A percentile compares a stretch with the other conserved stretches of the same genome.
These are phyloP conservation scores for Sordariomycetes sp. DNA, from an alignment of 2,329 filamentous ascomycete genomes.

Conservation along the genomic window DNA sequence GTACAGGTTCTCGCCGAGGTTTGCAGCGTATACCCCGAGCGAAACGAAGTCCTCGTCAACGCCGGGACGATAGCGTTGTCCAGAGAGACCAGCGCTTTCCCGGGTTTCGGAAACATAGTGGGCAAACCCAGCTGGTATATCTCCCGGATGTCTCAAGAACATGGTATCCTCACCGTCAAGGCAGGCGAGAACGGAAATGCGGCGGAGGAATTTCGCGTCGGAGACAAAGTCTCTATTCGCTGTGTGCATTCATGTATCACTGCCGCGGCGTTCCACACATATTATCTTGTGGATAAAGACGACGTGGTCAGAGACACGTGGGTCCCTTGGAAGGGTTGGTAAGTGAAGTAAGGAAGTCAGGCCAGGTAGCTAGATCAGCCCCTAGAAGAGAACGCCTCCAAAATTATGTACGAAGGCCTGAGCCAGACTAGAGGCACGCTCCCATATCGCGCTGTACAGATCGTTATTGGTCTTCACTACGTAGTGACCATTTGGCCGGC, in stretches of 20 bases:
- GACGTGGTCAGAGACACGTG: constrained; percentile 19
- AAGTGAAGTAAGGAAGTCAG: not conserved
- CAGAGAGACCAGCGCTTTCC: constrained; percentile 16
- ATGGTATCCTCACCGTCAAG: constrained; percentile 18
- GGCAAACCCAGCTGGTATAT: constrained; percentile 16
- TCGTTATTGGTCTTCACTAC: too few species aligned
- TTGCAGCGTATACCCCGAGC: constrained; percentile 22
- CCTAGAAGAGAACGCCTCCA: too few species aligned
- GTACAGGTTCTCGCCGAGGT: constrained; percentile 18
- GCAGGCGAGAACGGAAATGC: constrained; percentile 10
- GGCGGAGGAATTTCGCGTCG: constrained; percentile 16
- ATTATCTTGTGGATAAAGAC: constrained; percentile 20
- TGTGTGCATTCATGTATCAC: constrained; percentile 22
- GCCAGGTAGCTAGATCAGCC: too few species aligned
- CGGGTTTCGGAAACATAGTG: constrained; percentile 17
- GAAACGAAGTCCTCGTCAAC: constrained; percentile 23
- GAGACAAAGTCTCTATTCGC: constrained; percentile 17
- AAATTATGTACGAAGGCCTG: too few species aligned
- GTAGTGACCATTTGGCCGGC: too few species aligned
- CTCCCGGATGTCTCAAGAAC: constrained; percentile 21
- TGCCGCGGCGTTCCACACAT: constrained; percentile 19
- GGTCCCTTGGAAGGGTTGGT: constrained; percentile 23
- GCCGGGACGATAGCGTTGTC: constrained; percentile 20
- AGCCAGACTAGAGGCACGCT: too few species aligned
- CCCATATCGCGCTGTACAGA: too few species aligned